phyloP scores from a whole-genome alignment of 164 flowering plant genomes.

The Aristolochia californica region DNA sequence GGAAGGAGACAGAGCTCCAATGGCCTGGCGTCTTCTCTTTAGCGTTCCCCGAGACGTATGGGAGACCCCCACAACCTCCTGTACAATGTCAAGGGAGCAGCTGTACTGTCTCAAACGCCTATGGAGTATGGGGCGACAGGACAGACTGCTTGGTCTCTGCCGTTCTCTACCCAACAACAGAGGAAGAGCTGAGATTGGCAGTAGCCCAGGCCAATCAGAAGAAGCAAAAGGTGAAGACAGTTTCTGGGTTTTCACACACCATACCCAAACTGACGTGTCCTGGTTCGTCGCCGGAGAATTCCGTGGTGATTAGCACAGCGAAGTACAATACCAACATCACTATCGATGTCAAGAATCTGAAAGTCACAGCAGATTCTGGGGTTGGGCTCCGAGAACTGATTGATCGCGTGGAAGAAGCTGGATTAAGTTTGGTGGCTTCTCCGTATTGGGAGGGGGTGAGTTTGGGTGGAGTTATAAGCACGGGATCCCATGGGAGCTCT shows the following conservation, averaged over 20 bases:
- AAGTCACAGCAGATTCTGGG: constrained; percentile 62
- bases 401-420: constrained; percentile 40
- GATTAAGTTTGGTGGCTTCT: constrained; percentile 67
- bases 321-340: constrained; percentile 36
- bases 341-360: constrained; percentile 24
- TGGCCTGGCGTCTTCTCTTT: background rate
- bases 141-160: constrained; percentile 32
- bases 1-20: no score
- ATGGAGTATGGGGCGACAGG: constrained; percentile 71
- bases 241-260: constrained; percentile 52
- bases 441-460: constrained; percentile 94
- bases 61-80: constrained; percentile 54
- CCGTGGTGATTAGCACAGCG: constrained; percentile 56
- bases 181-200: constrained; percentile 46
- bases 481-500: constrained; percentile 82
- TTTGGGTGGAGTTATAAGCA: constrained; percentile 69
- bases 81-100: constrained; percentile 34
- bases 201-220: constrained; percentile 47
- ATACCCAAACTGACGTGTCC: constrained; percentile 84
- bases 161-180: constrained; percentile 60
- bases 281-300: constrained; percentile 2
- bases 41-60: background rate
- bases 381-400: constrained; percentile 55
- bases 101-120: constrained; percentile 57
- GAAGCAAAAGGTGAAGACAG: constrained; percentile 46